Percentiles rank a stretch among this genome's conserved stretches.
Evolutionary conservation across 129 eudicot species (phyloP).

Genomic region (Centella asiatica): DNA sequence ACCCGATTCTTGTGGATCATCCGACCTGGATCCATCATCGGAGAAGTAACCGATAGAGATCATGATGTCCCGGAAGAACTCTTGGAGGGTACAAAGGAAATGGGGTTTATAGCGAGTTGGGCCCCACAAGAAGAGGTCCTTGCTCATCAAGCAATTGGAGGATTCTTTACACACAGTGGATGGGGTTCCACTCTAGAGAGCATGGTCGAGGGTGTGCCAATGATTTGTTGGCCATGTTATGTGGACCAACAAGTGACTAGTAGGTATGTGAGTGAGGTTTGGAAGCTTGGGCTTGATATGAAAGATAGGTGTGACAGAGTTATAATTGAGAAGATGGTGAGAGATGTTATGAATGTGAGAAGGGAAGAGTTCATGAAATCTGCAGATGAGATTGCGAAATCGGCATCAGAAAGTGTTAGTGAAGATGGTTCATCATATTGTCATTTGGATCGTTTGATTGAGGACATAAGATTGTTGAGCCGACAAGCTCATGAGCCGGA

Average conservation of each 20-base stretch:
- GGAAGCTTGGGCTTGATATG: constrained; percentile 5
- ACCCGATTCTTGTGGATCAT: constrained; percentile 4
- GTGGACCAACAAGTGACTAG: constrained; percentile 5
- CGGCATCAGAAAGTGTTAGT: neutral
- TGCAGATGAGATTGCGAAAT: neutral
- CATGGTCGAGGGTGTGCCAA: constrained; percentile 5
- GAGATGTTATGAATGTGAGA: neutral
- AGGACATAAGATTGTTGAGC: neutral
- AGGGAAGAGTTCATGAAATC: constrained; percentile 7
- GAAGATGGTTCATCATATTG: neutral
- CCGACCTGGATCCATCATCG: neutral
- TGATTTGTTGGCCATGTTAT: constrained; percentile 7
- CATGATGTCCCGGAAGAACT: neutral
- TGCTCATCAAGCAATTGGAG: neutral
- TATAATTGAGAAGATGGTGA: neutral
- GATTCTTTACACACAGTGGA: neutral
- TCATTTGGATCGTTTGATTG: neutral
- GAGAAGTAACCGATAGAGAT: neutral
- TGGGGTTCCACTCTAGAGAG: constrained; percentile 4
- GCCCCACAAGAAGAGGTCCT: neutral
- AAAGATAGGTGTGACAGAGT: neutral
- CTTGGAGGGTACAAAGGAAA: neutral
- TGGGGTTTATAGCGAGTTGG: neutral
- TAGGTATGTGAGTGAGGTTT: neutral
- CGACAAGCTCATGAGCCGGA: neutral